These are phyloP conservation scores for Barnettozyma sucrosica DNA, from an alignment of 805 yeast species.

Conservation along the genomic window DNA sequence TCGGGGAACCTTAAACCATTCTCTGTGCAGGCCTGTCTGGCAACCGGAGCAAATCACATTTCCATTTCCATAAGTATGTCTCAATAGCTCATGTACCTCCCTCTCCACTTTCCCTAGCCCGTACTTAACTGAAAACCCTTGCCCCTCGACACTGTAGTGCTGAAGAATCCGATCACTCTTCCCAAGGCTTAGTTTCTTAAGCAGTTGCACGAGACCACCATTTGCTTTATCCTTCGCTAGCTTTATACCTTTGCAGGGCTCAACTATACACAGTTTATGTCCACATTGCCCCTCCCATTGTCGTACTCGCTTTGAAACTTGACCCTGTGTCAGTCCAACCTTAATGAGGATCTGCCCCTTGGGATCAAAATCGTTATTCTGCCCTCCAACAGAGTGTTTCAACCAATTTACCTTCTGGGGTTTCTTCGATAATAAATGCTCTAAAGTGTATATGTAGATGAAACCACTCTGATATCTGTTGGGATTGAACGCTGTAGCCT, in stretches of 20 bases:
- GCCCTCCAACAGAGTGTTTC: constrained; percentile 5
- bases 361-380: constrained; percentile 17
- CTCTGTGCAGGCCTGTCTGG: constrained; percentile 19
- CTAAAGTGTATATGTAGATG: constrained; percentile 23
- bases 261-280: constrained; percentile 13
- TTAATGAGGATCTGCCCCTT: constrained; percentile 19
- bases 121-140: constrained; percentile 16
- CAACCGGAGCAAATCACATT: constrained; percentile 24
- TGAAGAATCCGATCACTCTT: not conserved
- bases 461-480: constrained; percentile 14
- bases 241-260: not conserved
- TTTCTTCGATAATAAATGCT: constrained; percentile 13
- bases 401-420: constrained; percentile 23
- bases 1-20: constrained; percentile 25
- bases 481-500: not conserved
- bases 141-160: constrained; percentile 3
- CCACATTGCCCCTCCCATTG: constrained; percentile 26
- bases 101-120: constrained; percentile 17
- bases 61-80: constrained; percentile 20
- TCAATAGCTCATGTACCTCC: constrained; percentile 14
- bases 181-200: constrained; percentile 7
- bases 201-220: constrained; percentile 3
- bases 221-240: not conserved
- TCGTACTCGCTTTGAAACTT: constrained; percentile 14
- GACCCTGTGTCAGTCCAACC: constrained; percentile 22